Evolutionary conservation across 1,139 yeast genomes (phyloP).

Genomic region (Debaryomyces nepalensis): DNA sequence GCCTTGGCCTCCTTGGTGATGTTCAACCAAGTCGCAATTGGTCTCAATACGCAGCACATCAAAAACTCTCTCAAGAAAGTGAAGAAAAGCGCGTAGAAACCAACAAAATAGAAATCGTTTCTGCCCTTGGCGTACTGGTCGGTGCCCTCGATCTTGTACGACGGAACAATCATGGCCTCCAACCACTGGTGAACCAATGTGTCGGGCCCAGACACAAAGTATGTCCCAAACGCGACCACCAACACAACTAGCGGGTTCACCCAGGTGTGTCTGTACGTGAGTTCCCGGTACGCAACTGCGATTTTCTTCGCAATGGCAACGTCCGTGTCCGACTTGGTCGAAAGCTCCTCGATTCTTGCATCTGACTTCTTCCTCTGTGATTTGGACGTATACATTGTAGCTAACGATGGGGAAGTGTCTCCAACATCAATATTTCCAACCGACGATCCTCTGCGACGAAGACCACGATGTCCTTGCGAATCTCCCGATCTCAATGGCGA

Average conservation of each 20-base stretch:
- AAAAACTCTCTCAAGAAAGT: constrained; percentile 88
- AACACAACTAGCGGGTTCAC: constrained; percentile 64
- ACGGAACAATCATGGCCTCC: constrained; percentile 66
- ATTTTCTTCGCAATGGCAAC: constrained; percentile 53
- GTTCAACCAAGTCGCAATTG: constrained; percentile 63
- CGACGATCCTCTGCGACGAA: constrained; percentile 55
- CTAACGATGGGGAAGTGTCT: constrained; percentile 57
- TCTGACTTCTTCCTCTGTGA: constrained; percentile 38
- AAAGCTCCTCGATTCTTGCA: constrained; percentile 38
- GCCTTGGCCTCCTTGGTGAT: constrained; percentile 61
- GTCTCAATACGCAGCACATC: constrained; percentile 82
- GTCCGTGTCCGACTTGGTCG: constrained; percentile 37
- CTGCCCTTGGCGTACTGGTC: constrained; percentile 83
- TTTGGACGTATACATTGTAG: constrained; percentile 49
- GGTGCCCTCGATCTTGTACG: constrained; percentile 65
- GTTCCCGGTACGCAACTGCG: constrained; percentile 60
- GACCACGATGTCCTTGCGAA: constrained; percentile 12
- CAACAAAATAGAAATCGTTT: constrained; percentile 80
- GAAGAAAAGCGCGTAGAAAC: constrained; percentile 81
- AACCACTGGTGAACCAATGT: constrained; percentile 60
- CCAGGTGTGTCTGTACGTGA: constrained; percentile 80
- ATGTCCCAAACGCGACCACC: constrained; percentile 39
- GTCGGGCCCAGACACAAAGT: constrained; percentile 54
- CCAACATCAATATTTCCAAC: constrained; percentile 63
- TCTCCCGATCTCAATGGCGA: neutral